These are phyloP conservation scores for Volvariella volvacea DNA, from an alignment of 1,284 basidiomycete species.

Conservation along the genomic window DNA sequence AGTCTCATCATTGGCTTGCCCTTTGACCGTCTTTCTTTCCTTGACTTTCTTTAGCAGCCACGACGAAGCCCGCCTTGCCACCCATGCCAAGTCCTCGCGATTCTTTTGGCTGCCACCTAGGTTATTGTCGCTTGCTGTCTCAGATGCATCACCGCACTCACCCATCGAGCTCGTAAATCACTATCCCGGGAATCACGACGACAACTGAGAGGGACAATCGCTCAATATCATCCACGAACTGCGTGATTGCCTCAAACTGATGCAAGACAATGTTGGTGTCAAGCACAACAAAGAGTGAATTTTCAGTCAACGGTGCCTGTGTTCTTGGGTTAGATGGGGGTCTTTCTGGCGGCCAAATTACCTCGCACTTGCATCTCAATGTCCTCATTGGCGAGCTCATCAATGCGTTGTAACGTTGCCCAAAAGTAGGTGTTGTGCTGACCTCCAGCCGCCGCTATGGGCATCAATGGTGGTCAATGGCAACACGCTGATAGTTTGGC, in stretches of 20 bases:
- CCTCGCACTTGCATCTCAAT: conserved; percentile 59
- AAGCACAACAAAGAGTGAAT: conserved; percentile 45
- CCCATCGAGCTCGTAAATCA: conserved; percentile 70
- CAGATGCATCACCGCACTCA: conserved; percentile 29
- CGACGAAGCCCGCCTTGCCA: conserved; percentile 61
- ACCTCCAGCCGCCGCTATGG: no score
- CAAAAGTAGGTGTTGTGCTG: conserved; percentile 21
- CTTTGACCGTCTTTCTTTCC: conserved; percentile 49
- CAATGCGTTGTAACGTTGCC: conserved; percentile 41
- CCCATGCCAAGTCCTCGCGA: conserved; percentile 50
- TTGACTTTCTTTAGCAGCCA: conserved; percentile 65
- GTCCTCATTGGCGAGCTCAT: conserved; percentile 51
- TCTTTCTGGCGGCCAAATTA: no score
- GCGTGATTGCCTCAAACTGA: conserved; percentile 52
- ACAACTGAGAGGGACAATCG: conserved; percentile 38
- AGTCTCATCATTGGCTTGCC: conserved; percentile 63
- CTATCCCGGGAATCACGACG: conserved; percentile 63
- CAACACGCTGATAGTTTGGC: no score
- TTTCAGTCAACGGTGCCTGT: conserved; percentile 35
- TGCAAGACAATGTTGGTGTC: conserved; percentile 72
- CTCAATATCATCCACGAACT: conserved; percentile 59
- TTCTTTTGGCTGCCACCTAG: conserved; percentile 51
- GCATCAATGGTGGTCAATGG: no score
- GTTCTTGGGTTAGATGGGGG: background rate
- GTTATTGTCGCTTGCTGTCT: background rate